Percentiles rank a stretch among this genome's conserved stretches.
These are phyloP conservation scores for Avena eriantha DNA, from an alignment of 176 grass and related monocot genomes.

Conservation along the genomic window DNA sequence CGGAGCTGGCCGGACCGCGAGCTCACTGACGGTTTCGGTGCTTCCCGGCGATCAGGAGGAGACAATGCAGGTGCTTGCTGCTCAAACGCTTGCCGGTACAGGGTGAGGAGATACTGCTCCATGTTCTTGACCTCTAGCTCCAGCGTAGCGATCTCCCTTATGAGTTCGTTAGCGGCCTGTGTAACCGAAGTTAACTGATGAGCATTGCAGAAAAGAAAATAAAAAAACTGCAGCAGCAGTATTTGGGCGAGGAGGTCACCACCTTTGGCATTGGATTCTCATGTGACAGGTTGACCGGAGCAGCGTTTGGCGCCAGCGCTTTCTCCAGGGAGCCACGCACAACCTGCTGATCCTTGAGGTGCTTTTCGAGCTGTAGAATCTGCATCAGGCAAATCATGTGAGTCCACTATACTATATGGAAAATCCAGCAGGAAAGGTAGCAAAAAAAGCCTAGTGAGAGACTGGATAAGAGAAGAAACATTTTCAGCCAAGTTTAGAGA, in stretches of 20 bases:
- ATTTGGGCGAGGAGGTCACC: background rate
- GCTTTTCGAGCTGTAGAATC: slow-evolving; percentile 84
- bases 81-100: slow-evolving; percentile 92
- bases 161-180: slow-evolving; percentile 86
- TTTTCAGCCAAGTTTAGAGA: slow-evolving; percentile 14
- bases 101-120: slow-evolving; percentile 92
- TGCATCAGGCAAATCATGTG: slow-evolving; percentile 44
- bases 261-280: slow-evolving; percentile 89
- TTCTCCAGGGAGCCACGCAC: slow-evolving; percentile 80
- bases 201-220: slow-evolving; percentile 7
- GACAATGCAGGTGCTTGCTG: slow-evolving; percentile 65
- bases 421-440: slow-evolving; percentile 4
- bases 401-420: slow-evolving; percentile 1
- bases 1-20: slow-evolving; percentile 19
- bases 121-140: slow-evolving; percentile 96
- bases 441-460: background rate
- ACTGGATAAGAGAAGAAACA: background rate
- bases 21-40: slow-evolving; percentile 31
- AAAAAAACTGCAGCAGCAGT: background rate
- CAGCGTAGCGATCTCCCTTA: slow-evolving; percentile 86
- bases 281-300: slow-evolving; percentile 56
- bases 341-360: slow-evolving; percentile 77
- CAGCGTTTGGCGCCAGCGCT: slow-evolving; percentile 65
- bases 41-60: slow-evolving; percentile 39
- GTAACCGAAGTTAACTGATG: background rate